Conservation (phyloP, 192 early-diverging fungal species). For the Chytriomyces sp. region DNA sequence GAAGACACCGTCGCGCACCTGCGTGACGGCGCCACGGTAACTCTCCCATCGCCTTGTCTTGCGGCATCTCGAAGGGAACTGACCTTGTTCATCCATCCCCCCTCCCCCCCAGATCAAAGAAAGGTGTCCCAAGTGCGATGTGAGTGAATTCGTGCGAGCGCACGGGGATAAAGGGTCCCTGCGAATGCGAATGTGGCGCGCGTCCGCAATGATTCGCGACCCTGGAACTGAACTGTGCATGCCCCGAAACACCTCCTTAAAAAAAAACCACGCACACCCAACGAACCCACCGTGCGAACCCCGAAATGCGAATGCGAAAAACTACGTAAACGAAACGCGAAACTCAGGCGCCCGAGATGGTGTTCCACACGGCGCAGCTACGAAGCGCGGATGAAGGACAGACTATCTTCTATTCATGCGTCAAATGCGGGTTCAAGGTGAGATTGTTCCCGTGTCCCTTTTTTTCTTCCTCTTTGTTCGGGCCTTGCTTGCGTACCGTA, state of each 20-base stretch:
- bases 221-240: no score
- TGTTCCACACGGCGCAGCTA: slow-evolving; percentile 94
- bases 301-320: no score
- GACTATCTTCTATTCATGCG: slow-evolving; percentile 98
- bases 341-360: slow-evolving; percentile 76
- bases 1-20: slow-evolving; percentile 39
- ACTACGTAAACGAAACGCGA: not conserved
- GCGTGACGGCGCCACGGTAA: slow-evolving; percentile 48
- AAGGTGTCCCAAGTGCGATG: slow-evolving; percentile 92
- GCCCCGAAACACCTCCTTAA: not conserved
- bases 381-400: slow-evolving; percentile 99
- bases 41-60: not conserved
- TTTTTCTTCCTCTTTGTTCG: no score
- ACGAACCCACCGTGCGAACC: no score
- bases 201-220: no score
- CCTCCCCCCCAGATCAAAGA: slow-evolving; percentile 76
- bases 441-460: no score
- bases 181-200: no score
- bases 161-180: no score
- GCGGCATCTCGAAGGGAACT: not conserved
- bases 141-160: no score
- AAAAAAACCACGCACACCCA: not conserved
- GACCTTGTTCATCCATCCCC: not conserved
- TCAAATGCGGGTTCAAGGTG: slow-evolving; percentile 91
- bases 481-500: no score